Conservation (phyloP, 1,139 yeast genomes). For the Kodamaea alishanica region DNA sequence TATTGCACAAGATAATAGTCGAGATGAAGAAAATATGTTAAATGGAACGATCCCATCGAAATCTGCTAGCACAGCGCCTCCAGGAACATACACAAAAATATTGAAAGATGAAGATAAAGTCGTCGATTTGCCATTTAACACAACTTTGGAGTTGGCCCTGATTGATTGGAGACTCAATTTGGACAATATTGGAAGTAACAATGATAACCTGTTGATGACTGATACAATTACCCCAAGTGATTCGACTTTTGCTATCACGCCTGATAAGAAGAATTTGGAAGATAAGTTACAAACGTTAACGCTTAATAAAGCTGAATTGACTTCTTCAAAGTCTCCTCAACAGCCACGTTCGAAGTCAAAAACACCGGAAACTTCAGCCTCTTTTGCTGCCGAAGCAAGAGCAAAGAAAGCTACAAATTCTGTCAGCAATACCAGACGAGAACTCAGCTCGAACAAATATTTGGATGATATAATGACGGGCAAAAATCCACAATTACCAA, state of each 20-base stretch:
- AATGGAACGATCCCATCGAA: constrained; percentile 1
- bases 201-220: constrained; percentile 10
- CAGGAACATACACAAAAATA: constrained; percentile 7
- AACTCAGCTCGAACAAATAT: constrained; percentile 23
- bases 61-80: neutral
- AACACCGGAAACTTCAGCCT: constrained; percentile 5
- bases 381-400: constrained; percentile 1
- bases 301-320: constrained; percentile 2
- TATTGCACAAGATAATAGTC: neutral
- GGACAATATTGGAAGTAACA: too few relatives aligned
- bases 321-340: constrained; percentile 1
- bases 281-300: constrained; percentile 17
- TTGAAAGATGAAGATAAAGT: constrained; percentile 21
- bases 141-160: constrained; percentile 6
- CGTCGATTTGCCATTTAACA: constrained; percentile 15
- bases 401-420: constrained; percentile 3
- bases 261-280: constrained; percentile 23
- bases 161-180: constrained; percentile 9
- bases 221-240: constrained; percentile 31
- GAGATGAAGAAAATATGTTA: constrained; percentile 1
- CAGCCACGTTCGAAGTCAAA: constrained; percentile 7
- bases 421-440: neutral
- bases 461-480: constrained; percentile 38
- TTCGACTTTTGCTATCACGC: constrained; percentile 26
- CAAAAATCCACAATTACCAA: constrained; percentile 31